Conservation (phyloP, 345 rosid genomes). For the Excoecaria agallocha region DNA sequence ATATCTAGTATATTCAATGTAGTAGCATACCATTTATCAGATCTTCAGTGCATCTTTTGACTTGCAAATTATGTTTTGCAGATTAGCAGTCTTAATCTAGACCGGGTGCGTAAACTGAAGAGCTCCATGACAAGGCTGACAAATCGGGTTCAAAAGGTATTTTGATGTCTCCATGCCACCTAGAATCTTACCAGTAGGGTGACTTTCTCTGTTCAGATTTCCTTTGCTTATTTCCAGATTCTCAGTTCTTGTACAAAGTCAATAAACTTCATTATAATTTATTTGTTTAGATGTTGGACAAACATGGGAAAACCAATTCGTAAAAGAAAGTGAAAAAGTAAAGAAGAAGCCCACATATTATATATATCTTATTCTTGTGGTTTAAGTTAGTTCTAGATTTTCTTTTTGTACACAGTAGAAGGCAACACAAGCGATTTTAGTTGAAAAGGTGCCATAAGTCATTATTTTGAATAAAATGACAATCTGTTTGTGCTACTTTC, state of each 20-base stretch:
- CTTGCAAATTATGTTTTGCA: conserved; percentile 23
- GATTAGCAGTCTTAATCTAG: conserved; percentile 64
- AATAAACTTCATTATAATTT: background rate
- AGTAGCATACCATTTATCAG: background rate
- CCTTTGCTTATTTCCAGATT: background rate
- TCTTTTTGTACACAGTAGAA: background rate
- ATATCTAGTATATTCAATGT: background rate
- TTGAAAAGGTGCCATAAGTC: background rate
- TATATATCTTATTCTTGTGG: background rate
- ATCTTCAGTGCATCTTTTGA: background rate
- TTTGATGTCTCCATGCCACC: conserved; percentile 6
- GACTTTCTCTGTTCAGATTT: background rate
- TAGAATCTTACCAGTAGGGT: background rate
- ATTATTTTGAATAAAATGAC: background rate
- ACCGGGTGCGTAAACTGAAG: conserved; percentile 51
- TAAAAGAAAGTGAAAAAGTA: background rate
- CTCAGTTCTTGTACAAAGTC: background rate
- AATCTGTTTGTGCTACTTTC: background rate
- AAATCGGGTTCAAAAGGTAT: conserved; percentile 55
- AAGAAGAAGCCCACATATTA: background rate
- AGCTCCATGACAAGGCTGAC: conserved; percentile 60
- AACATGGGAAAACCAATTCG: background rate
- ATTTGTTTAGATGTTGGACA: background rate
- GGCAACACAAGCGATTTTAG: background rate
- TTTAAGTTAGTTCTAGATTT: background rate